Evolutionary conservation across 352 stramenopile genomes (phyloP).

Genomic region (Phytophthora rubi): DNA sequence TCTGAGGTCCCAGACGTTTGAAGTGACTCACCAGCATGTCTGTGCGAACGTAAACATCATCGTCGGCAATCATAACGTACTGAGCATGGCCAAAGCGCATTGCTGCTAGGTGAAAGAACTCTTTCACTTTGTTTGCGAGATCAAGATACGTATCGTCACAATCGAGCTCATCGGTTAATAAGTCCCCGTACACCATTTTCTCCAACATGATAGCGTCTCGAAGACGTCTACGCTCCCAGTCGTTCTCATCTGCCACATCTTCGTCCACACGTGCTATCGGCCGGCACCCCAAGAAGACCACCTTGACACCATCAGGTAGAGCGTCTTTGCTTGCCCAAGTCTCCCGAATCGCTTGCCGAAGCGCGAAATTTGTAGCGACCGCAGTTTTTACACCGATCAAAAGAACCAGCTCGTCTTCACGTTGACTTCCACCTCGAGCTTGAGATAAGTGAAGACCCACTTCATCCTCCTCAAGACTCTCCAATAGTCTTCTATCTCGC

Average conservation of each 20-base stretch:
- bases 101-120: constrained; percentile 41
- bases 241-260: not conserved
- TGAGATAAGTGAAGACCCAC: not conserved
- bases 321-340: constrained; percentile 30
- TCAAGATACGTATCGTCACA: constrained; percentile 46
- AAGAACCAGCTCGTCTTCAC: constrained; percentile 19
- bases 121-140: constrained; percentile 47
- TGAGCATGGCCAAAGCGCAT: constrained; percentile 9
- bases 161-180: constrained; percentile 47
- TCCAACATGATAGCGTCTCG: constrained; percentile 19
- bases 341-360: constrained; percentile 41
- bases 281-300: constrained; percentile 37
- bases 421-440: no score
- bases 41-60: constrained; percentile 58
- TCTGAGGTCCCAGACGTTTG: not conserved
- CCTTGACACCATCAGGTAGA: constrained; percentile 5
- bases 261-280: not conserved
- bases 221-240: not conserved
- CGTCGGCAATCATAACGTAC: constrained; percentile 68
- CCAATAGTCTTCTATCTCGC: not conserved
- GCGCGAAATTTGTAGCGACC: constrained; percentile 22
- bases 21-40: constrained; percentile 27
- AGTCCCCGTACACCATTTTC: constrained; percentile 40
- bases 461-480: not conserved
- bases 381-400: constrained; percentile 40